Base-by-base conservation (phyloP, 345 rosid species). In the Dipteronia sinensis region DNA sequence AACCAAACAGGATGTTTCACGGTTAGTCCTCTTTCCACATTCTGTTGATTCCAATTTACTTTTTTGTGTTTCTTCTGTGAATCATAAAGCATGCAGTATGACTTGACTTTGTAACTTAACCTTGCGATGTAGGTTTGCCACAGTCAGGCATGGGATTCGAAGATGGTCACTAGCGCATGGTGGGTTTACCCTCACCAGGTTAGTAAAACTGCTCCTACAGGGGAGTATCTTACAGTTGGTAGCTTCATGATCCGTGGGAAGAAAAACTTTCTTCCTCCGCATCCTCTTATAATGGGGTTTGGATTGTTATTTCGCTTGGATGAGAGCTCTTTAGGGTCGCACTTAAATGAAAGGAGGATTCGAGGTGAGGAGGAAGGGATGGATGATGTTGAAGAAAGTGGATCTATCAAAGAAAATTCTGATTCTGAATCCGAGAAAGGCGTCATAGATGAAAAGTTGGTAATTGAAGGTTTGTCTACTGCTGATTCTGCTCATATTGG, bases 221-320 rank as follows among this genome's bases (percentile, higher is more conserved):
- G 99, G 73, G 99, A 96, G 84, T 96, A 96, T 83, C 99, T 96
- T 51, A 96, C 98, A 0, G 95, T 86, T 66, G 98, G 98, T 64
- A 96, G 99, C 90, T 96, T 94, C 93, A 96, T 96, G 99, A 90
- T 96, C 63, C 95, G 98, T 65, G 98, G 98, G 68, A 96, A 92
- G 87, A 96, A 96, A 78, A 96, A 96, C 82, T 96, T 90, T 82
- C 98, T 96, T 70, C 98, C 99, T 59, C 99, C 99, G 1, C 94
- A 88, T 77, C 99, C 99, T 79, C 98, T 96, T 77, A 89, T 96
- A 67, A 92, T 96, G 98, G 99, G 99, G 72, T 96, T 96, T 79
- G 99, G 99, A 51, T 74, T 96, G 85, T 87, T 96, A 78, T 96
- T 96, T 86, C 96, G 99, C 77, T 83, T 96, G 90, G 99, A 96